These are phyloP conservation scores for Cladosporium sp. DNA, from an alignment of 2,329 filamentous ascomycete genomes.

Conservation along the genomic window DNA sequence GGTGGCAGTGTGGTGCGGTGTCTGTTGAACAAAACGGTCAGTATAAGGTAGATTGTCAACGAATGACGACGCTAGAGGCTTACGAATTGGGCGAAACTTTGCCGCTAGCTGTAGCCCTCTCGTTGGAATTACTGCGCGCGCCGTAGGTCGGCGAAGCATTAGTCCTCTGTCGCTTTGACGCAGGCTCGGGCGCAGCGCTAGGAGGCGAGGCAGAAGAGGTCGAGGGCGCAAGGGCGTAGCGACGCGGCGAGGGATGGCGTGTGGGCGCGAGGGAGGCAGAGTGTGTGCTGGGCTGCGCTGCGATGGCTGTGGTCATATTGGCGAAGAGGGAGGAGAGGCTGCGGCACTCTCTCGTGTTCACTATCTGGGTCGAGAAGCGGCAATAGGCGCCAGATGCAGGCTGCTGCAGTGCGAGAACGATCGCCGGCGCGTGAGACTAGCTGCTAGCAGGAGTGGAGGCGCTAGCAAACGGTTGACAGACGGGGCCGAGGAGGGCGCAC, in stretches of 20 bases:
- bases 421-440: slow-evolving; percentile 8
- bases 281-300: slow-evolving; percentile 38
- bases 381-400: slow-evolving; percentile 9
- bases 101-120: slow-evolving; percentile 41
- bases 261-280: slow-evolving; percentile 32
- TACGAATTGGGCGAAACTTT: slow-evolving; percentile 53
- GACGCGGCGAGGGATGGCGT: slow-evolving; percentile 36
- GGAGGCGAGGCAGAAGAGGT: slow-evolving; percentile 29
- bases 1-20: slow-evolving; percentile 55
- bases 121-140: slow-evolving; percentile 14
- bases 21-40: slow-evolving; percentile 33
- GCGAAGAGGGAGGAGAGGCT: background rate
- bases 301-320: slow-evolving; percentile 45
- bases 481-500: slow-evolving; percentile 5
- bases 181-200: slow-evolving; percentile 22
- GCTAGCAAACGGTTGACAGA: slow-evolving; percentile 12
- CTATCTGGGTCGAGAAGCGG: background rate
- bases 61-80: slow-evolving; percentile 25
- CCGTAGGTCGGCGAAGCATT: slow-evolving; percentile 30
- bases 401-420: background rate
- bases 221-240: slow-evolving; percentile 40
- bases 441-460: slow-evolving; percentile 7
- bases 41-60: background rate
- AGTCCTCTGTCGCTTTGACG: slow-evolving; percentile 29
- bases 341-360: background rate